Percentiles rank a stretch among this genome's conserved stretches.
Conservation (phyloP, 768 basidiomycete genomes). For the Termitomyces sp. region DNA sequence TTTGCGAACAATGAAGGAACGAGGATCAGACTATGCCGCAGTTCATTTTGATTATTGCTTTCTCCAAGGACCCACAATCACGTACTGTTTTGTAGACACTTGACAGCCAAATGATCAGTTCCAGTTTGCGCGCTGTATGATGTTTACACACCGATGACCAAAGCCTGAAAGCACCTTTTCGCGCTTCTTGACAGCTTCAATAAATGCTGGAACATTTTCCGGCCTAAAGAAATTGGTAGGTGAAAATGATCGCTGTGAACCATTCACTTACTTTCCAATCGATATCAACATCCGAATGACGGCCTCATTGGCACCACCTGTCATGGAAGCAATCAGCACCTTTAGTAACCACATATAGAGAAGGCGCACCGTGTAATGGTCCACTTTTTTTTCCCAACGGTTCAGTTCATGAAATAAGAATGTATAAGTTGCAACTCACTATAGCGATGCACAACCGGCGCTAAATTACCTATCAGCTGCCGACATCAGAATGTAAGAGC, state of each 20-base stretch:
- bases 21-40: constrained; percentile 71
- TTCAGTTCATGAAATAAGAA: not conserved
- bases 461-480: constrained; percentile 24
- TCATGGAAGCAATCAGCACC: constrained; percentile 2
- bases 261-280: constrained; percentile 61
- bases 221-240: constrained; percentile 32
- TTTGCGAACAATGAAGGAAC: constrained; percentile 86
- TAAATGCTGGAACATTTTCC: constrained; percentile 77
- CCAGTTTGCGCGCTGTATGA: not conserved
- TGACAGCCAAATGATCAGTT: not conserved
- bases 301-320: constrained; percentile 88
- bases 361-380: constrained; percentile 55
- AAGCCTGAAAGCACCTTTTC: constrained; percentile 90
- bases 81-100: constrained; percentile 72
- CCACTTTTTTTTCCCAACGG: constrained; percentile 34
- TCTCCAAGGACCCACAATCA: not conserved
- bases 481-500: not conserved
- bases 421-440: constrained; percentile 42
- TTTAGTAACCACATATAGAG: not conserved
- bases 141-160: constrained; percentile 61
- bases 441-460: constrained; percentile 83
- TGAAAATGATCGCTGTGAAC: not conserved
- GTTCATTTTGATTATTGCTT: not conserved
- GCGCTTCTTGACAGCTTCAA: constrained; percentile 82
- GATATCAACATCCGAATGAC: constrained; percentile 91